A percentile compares a stretch with the other conserved stretches of the same genome.
These are phyloP conservation scores for Trichoderma sp. DNA, from an alignment of 2,329 filamentous ascomycete species.

Conservation along the genomic window DNA sequence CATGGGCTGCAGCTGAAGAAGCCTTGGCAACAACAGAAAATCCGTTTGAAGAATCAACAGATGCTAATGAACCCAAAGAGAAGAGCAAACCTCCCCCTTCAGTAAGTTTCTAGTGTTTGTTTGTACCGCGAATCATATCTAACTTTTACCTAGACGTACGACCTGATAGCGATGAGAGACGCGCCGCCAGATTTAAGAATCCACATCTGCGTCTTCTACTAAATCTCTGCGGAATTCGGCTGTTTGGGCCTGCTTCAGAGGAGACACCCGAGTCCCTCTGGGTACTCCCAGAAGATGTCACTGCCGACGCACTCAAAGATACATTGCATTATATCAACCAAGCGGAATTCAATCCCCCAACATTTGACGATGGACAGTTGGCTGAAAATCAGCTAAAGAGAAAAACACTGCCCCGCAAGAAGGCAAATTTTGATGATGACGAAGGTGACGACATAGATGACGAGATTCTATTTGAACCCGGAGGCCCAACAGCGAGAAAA, in stretches of 20 bases:
- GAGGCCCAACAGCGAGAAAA: conserved; percentile 62
- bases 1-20: conserved; percentile 73
- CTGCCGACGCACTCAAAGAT: conserved; percentile 66
- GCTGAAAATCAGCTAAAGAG: conserved; percentile 80
- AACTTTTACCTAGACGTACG: conserved; percentile 50
- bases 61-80: conserved; percentile 30
- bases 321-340: conserved; percentile 72
- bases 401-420: conserved; percentile 58
- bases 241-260: conserved; percentile 54
- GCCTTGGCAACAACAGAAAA: conserved; percentile 50
- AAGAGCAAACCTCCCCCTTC: conserved; percentile 36
- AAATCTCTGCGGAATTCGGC: conserved; percentile 70
- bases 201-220: conserved; percentile 83
- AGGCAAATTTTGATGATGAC: conserved; percentile 68
- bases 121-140: conserved; percentile 33
- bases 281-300: conserved; percentile 69
- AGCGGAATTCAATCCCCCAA: conserved; percentile 75
- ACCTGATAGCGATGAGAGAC: conserved; percentile 65
- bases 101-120: conserved; percentile 31
- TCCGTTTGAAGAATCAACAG: conserved; percentile 36
- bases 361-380: conserved; percentile 71
- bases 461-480: conserved; percentile 67
- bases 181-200: conserved; percentile 83
- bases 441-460: conserved; percentile 53
- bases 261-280: conserved; percentile 77